Percentiles rank a stretch among this genome's conserved stretches.
Conservation (phyloP, 352 stramenopile species). For the Phytophthora pluvialis region DNA sequence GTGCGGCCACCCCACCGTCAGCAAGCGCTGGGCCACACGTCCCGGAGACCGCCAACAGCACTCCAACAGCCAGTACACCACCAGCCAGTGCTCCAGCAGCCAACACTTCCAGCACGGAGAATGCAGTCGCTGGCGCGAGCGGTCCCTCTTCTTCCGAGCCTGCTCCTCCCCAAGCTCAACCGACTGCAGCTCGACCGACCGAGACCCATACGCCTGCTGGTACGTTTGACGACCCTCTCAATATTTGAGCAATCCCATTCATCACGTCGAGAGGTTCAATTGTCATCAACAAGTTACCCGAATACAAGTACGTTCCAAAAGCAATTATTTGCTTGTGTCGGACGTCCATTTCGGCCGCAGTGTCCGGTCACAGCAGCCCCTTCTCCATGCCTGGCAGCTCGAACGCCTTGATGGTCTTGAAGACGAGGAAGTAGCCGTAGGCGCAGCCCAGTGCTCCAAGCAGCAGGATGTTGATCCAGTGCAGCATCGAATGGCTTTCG, state of each 20-base stretch:
- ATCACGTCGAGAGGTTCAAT: constrained; percentile 6
- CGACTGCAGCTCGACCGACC: constrained; percentile 6
- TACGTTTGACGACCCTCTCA: constrained; percentile 36
- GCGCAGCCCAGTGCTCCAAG: constrained; percentile 64
- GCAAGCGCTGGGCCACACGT: neutral
- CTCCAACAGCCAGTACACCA: constrained; percentile 5
- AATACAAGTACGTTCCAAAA: constrained; percentile 25
- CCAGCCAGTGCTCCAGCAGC: neutral
- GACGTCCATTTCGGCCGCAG: neutral
- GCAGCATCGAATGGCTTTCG: constrained; percentile 79
- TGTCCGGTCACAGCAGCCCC: constrained; percentile 50
- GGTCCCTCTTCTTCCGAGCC: constrained; percentile 5
- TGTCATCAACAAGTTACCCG: constrained; percentile 25
- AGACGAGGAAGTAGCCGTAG: constrained; percentile 87
- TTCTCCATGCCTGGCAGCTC: constrained; percentile 78
- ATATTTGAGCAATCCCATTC: constrained; percentile 33
- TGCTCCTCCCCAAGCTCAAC: constrained; percentile 8
- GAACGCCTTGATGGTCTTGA: constrained; percentile 91
- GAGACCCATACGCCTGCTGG: constrained; percentile 18
- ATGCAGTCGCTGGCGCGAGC: constrained; percentile 19
- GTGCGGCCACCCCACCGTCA: constrained; percentile 8
- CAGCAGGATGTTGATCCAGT: constrained; percentile 86
- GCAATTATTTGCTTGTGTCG: constrained; percentile 5
- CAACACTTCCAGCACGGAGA: constrained; percentile 5
- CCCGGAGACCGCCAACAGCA: neutral